Evolutionary conservation across 495 filamentous ascomycete species (phyloP).

Genomic region (Glutinoglossum americanum): DNA sequence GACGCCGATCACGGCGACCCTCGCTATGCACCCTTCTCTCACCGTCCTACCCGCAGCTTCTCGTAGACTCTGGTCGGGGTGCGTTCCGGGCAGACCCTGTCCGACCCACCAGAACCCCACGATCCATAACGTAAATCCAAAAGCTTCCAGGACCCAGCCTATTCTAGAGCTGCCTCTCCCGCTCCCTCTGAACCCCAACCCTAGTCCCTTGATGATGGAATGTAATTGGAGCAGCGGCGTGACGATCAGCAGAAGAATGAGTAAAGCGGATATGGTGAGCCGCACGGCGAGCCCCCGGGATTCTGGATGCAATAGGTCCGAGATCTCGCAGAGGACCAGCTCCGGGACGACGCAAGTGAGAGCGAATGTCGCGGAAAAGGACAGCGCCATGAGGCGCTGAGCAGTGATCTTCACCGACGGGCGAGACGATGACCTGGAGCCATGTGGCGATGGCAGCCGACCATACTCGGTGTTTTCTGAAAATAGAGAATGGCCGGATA

Average conservation of each 20-base stretch:
- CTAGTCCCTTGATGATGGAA: slow-evolving; percentile 35
- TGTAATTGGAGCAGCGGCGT: slow-evolving; percentile 54
- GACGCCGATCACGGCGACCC: slow-evolving; percentile 62
- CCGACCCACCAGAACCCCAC: slow-evolving; percentile 55
- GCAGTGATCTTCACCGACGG: slow-evolving; percentile 12
- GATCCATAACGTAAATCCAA: slow-evolving; percentile 38
- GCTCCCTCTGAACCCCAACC: slow-evolving; percentile 28
- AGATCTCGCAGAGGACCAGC: slow-evolving; percentile 58
- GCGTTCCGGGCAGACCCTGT: slow-evolving; percentile 33
- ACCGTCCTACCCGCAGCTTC: slow-evolving; percentile 21
- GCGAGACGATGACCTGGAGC: slow-evolving; percentile 12
- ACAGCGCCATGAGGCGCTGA: slow-evolving; percentile 25
- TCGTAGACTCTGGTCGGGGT: slow-evolving; percentile 15
- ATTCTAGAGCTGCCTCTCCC: slow-evolving; percentile 8
- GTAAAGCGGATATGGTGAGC: slow-evolving; percentile 38
- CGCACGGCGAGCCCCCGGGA: slow-evolving; percentile 39
- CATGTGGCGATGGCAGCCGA: neutral
- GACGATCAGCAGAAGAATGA: slow-evolving; percentile 42
- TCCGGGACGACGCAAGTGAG: slow-evolving; percentile 52
- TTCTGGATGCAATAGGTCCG: slow-evolving; percentile 37
- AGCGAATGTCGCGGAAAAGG: slow-evolving; percentile 51
- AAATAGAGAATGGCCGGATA: slow-evolving; percentile 27
- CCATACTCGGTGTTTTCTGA: slow-evolving; percentile 14
- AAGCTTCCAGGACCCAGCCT: slow-evolving; percentile 32
- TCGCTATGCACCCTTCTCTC: slow-evolving; percentile 50